Evolutionary conservation across 306 rosid genomes (phyloP).

Genomic region (Inga laurina): DNA sequence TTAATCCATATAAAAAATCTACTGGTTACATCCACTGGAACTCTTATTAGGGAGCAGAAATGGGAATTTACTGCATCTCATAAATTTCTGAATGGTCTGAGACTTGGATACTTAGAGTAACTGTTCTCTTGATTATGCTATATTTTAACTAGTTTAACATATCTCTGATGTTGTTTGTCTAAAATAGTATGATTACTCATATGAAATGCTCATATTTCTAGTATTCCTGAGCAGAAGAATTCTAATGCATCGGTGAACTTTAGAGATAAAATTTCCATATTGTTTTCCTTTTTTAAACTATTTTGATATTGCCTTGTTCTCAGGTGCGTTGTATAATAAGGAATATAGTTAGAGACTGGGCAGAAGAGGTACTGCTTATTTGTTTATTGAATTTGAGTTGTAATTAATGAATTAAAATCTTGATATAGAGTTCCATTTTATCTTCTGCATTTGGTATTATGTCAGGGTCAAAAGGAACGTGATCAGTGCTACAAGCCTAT

Average conservation of each 20-base stretch:
- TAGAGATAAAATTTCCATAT: background rate
- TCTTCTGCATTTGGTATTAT: slow-evolving; percentile 25
- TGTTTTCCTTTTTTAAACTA: slow-evolving; percentile 5
- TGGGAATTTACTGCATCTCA: background rate
- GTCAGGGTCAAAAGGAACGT: slow-evolving; percentile 90
- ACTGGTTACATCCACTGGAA: too few relatives aligned
- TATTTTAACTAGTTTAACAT: background rate
- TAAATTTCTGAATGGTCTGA: background rate
- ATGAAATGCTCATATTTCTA: background rate
- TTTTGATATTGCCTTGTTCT: slow-evolving; percentile 21
- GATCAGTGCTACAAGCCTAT: slow-evolving; percentile 95
- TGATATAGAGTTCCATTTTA: slow-evolving; percentile 9
- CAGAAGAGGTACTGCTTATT: slow-evolving; percentile 66
- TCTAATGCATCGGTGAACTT: slow-evolving; percentile 13
- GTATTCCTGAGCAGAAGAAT: background rate
- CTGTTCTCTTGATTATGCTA: background rate
- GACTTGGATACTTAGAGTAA: background rate
- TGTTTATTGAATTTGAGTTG: background rate
- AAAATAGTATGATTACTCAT: background rate
- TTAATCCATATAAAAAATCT: too few relatives aligned
- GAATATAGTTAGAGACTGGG: slow-evolving; percentile 97
- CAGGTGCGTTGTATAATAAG: slow-evolving; percentile 92
- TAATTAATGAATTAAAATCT: slow-evolving; percentile 13
- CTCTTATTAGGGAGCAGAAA: background rate
- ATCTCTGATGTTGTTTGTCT: background rate